Evolutionary conservation across 78 protist genomes (phyloP), one percentile per base, ranked within the genome.

Genomic region (Tieghemostelium lacteum): DNA sequence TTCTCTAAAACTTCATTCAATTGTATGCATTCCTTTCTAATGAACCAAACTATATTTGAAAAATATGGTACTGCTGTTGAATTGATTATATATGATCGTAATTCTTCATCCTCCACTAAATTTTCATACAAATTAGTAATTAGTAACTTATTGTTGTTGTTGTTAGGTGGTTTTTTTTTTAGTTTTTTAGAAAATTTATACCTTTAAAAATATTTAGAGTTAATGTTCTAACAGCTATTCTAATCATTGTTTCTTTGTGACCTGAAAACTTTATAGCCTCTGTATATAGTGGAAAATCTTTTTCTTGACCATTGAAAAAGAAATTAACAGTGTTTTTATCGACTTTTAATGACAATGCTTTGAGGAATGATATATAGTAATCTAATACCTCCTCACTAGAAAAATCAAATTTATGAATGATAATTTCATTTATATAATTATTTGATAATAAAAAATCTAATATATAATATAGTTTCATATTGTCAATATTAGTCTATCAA

Each of bases 181-280:
- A 17, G 24, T 1, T n/a, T n/a, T n/a, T n/a, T 8, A 26, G 20
- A 20, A 14, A 14, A 31, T 17, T 1, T 60, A 2, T 78, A 92
- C 95, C 95, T 58, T 83, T 83, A 85, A 57, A 97, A 20, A 97
- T 95, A 75, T 95, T 94, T 45, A 97, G 85, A 12, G 97, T 83
- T 40, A 97, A 74, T 2, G 96, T 96, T 45, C 98, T 94, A 62
- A 97, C 97, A 28, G 98, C 97, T 4, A 94, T 87, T 31, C 97
- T 91, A 26, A 97, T 83, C 98, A 97, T 96, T 66, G 88, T 54
- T 39, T 97, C 99, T 29, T 52, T 58, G 93, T 97, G 95, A 73
- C 93, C 88, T 92, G 95, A 88, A 75, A 96, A 97, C 63, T 95
- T 96, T 69, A 97, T 92, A 10, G 99, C 98, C 49, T 97, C 98